These are phyloP conservation scores for Ramichloridium luteum DNA, from an alignment of 2,329 filamentous ascomycete genomes.

Conservation along the genomic window DNA sequence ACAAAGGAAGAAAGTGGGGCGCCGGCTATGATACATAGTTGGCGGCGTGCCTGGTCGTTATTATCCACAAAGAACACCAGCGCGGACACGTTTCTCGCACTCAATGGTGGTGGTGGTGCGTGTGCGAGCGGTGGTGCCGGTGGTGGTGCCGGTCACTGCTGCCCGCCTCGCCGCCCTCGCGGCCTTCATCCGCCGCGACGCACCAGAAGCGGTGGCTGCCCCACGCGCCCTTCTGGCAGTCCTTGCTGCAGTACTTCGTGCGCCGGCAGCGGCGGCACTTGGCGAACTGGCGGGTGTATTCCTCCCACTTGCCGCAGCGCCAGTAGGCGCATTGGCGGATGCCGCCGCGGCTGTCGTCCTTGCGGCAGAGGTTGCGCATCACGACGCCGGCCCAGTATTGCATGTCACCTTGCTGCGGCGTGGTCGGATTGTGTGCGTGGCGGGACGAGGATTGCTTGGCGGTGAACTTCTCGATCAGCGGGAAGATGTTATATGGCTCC, in stretches of 20 bases:
- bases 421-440: slow-evolving; percentile 57
- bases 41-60: too few species aligned
- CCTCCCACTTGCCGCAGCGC: slow-evolving; percentile 96
- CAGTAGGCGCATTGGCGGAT: slow-evolving; percentile 97
- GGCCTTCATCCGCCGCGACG: slow-evolving; percentile 49
- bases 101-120: background rate
- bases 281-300: slow-evolving; percentile 90
- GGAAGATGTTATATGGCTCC: slow-evolving; percentile 66
- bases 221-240: slow-evolving; percentile 98
- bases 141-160: slow-evolving; percentile 18
- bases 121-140: slow-evolving; percentile 14
- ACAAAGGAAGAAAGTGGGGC: too few species aligned
- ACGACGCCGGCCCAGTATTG: slow-evolving; percentile 99
- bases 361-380: slow-evolving; percentile 96
- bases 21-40: too few species aligned
- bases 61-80: too few species aligned
- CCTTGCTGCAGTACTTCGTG: slow-evolving; percentile 92
- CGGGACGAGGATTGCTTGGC: slow-evolving; percentile 53
- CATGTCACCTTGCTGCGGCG: slow-evolving; percentile 49
- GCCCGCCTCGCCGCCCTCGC: slow-evolving; percentile 13
- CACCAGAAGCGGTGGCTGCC: slow-evolving; percentile 98
- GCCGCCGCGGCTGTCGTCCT: slow-evolving; percentile 86
- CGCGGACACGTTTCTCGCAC: too few species aligned
- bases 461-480: slow-evolving; percentile 95
- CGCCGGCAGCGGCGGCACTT: slow-evolving; percentile 92